phyloP scores from a whole-genome alignment of 805 yeast species.

The Wickerhamia fluorescens region DNA sequence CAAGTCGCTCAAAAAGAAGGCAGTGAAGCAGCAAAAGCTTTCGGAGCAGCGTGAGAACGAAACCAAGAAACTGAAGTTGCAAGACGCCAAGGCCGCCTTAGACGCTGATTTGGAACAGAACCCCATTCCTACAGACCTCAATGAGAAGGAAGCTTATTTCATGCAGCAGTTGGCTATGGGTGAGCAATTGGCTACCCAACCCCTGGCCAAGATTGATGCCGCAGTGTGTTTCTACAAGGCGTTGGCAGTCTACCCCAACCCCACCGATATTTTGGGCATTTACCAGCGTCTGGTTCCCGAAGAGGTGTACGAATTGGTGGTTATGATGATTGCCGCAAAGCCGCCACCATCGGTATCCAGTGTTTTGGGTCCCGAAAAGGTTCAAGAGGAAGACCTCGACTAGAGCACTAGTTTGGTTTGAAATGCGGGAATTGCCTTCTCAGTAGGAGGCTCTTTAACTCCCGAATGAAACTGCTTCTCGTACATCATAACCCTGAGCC shows the following conservation, averaged over 20 bases:
- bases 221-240: slow-evolving; percentile 94
- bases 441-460: no score
- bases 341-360: slow-evolving; percentile 79
- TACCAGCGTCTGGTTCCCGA: slow-evolving; percentile 86
- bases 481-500: no score
- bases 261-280: slow-evolving; percentile 82
- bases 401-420: no score
- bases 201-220: slow-evolving; percentile 69
- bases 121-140: slow-evolving; percentile 67
- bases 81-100: slow-evolving; percentile 54
- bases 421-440: no score
- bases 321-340: slow-evolving; percentile 81
- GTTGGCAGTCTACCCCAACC: slow-evolving; percentile 87
- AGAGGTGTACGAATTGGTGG: slow-evolving; percentile 73
- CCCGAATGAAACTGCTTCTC: no score
- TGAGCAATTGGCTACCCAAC: slow-evolving; percentile 65
- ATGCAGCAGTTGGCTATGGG: slow-evolving; percentile 79
- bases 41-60: slow-evolving; percentile 49
- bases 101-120: slow-evolving; percentile 55
- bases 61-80: slow-evolving; percentile 53
- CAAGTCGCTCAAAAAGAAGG: slow-evolving; percentile 57
- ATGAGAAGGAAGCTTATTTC: slow-evolving; percentile 71
- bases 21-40: slow-evolving; percentile 52
- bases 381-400: slow-evolving; percentile 29
- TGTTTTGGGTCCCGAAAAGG: slow-evolving; percentile 36